phyloP scores from a whole-genome alignment of 768 basidiomycete species.

The Pleurotus cornucopiae region DNA sequence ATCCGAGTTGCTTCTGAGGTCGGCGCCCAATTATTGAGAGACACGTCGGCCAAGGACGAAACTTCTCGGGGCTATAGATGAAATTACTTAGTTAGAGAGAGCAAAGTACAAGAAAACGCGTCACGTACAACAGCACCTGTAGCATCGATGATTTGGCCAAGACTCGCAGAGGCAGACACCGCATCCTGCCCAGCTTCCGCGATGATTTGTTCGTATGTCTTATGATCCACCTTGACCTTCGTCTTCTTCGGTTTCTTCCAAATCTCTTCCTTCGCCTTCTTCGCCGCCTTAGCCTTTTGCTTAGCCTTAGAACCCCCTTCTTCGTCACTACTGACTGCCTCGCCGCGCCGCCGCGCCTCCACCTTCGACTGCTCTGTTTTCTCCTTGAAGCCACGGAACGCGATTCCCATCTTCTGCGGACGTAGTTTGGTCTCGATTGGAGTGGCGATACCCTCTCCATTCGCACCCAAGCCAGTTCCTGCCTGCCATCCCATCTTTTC shows the following conservation, averaged over 20 bases:
- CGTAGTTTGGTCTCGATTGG: constrained; percentile 84
- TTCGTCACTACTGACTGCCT: constrained; percentile 72
- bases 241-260: constrained; percentile 88
- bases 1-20: constrained; percentile 84
- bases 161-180: constrained; percentile 35
- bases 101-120: too few relatives aligned
- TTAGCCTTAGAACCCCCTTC: constrained; percentile 33
- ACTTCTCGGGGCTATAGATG: constrained; percentile 74
- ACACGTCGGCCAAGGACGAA: constrained; percentile 75
- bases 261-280: constrained; percentile 63
- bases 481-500: constrained; percentile 94
- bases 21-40: constrained; percentile 78
- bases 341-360: constrained; percentile 75
- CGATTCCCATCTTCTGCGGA: constrained; percentile 84
- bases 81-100: constrained; percentile 1
- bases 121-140: constrained; percentile 82
- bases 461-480: constrained; percentile 72
- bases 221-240: constrained; percentile 86
- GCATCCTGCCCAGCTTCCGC: constrained; percentile 74
- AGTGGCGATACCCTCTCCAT: constrained; percentile 79
- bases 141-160: constrained; percentile 93
- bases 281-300: constrained; percentile 50
- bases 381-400: constrained; percentile 82
- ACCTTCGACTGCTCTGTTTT: constrained; percentile 76
- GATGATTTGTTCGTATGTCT: constrained; percentile 95